phyloP scores from a whole-genome alignment of 768 basidiomycete genomes.

The Psilocybe cubensis region DNA sequence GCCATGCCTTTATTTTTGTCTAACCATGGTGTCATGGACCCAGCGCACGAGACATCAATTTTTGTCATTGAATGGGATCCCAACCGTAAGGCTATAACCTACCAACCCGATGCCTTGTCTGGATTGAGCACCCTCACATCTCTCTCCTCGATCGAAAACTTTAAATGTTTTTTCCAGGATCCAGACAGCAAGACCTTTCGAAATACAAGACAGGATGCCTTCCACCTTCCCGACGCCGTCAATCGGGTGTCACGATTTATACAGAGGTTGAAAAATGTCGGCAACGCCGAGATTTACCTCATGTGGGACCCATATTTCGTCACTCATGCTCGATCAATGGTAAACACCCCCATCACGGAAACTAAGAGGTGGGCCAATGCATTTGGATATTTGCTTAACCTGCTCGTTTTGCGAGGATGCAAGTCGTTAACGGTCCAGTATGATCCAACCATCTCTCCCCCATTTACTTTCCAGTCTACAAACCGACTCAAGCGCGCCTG shows the following conservation, averaged over 20 bases:
- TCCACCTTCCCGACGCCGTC: constrained; percentile 21
- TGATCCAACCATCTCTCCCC: constrained; percentile 13
- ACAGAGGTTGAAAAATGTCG: constrained; percentile 11
- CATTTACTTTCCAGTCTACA: constrained; percentile 15
- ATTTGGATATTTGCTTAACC: constrained; percentile 17
- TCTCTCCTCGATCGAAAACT: constrained; percentile 14
- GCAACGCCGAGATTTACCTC: constrained; percentile 20
- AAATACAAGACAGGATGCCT: constrained; percentile 19
- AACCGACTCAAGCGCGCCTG: constrained; percentile 15
- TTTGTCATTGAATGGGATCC: constrained; percentile 19
- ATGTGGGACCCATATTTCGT: constrained; percentile 25
- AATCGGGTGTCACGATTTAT: constrained; percentile 18
- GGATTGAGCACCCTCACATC: constrained; percentile 14
- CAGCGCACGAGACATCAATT: constrained; percentile 13
- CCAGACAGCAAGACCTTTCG: constrained; percentile 14
- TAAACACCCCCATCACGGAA: constrained; percentile 15
- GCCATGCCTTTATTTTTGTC: constrained; percentile 18
- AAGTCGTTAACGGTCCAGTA: constrained; percentile 23
- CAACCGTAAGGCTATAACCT: not conserved
- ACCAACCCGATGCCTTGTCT: constrained; percentile 15
- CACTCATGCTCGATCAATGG: constrained; percentile 3
- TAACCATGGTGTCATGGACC: constrained; percentile 17
- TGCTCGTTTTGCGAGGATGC: constrained; percentile 20
- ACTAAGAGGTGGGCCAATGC: constrained; percentile 19
- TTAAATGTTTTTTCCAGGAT: constrained; percentile 26